Percentiles rank a stretch among this genome's conserved stretches.
Evolutionary conservation across 805 yeast genomes (phyloP).

Genomic region (Alloascoidea africana): DNA sequence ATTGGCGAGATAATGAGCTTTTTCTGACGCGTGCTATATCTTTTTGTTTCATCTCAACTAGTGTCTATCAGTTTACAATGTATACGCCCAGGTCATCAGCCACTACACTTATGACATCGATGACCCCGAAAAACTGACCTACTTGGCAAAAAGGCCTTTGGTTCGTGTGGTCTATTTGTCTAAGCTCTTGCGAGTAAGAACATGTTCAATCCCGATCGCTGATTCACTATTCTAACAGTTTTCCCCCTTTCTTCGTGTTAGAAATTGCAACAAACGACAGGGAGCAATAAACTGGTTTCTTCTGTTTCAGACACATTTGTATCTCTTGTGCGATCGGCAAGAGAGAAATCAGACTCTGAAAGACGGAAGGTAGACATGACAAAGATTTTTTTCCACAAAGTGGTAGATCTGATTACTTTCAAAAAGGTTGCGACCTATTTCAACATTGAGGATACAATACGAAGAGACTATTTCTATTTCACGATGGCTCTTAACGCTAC

Average conservation of each 20-base stretch:
- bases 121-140: neutral
- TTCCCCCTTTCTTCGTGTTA: neutral
- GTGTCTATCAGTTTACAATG: no score
- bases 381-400: neutral
- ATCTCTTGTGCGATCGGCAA: neutral
- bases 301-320: neutral
- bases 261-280: neutral
- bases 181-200: neutral
- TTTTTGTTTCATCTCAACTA: no score
- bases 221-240: neutral
- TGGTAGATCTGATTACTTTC: neutral
- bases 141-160: constrained; percentile 2
- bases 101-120: constrained; percentile 1
- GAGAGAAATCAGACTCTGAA: neutral
- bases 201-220: neutral
- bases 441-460: neutral
- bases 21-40: no score
- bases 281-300: neutral
- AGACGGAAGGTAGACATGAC: neutral
- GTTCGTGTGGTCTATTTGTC: constrained; percentile 1
- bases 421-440: neutral
- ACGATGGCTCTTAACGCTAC: neutral
- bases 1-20: no score
- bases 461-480: constrained; percentile 1
- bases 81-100: no score